These are phyloP conservation scores for Paecilomyces sp. DNA, from an alignment of 2,329 filamentous ascomycete species.

Conservation along the genomic window DNA sequence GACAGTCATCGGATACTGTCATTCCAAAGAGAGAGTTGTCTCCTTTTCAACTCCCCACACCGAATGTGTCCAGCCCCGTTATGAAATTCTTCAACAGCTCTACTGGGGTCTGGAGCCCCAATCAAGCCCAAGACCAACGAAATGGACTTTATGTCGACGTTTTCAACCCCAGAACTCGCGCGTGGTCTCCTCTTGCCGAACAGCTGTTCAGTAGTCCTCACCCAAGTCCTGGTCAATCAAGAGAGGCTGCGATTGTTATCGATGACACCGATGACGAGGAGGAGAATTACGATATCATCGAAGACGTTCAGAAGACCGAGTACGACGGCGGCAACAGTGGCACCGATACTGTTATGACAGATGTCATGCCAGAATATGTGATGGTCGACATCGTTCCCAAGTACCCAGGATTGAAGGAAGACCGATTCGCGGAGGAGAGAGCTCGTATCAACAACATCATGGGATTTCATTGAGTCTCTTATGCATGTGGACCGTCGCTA, in stretches of 20 bases:
- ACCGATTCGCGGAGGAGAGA: background rate
- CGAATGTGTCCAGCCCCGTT: background rate
- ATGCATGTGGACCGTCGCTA: background rate
- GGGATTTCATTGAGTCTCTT: background rate
- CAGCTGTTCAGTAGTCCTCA: background rate
- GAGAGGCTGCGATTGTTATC: background rate
- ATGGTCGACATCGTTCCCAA: background rate
- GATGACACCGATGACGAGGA: background rate
- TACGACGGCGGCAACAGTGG: background rate
- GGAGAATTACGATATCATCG: background rate
- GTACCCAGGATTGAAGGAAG: background rate
- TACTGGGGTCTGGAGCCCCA: background rate
- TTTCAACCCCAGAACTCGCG: background rate
- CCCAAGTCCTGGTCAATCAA: background rate
- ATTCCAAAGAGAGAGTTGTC: background rate
- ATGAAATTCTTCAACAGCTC: background rate
- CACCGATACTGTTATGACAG: background rate
- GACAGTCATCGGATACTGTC: background rate
- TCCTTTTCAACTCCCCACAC: background rate
- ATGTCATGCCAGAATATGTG: background rate
- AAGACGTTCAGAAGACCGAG: background rate
- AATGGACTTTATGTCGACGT: background rate
- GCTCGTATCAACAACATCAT: background rate
- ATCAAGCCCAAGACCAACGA: background rate
- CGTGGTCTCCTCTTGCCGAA: background rate